Evolutionary conservation across 108 stramenopile genomes (phyloP).

Genomic region (Skeletonema marinoi): DNA sequence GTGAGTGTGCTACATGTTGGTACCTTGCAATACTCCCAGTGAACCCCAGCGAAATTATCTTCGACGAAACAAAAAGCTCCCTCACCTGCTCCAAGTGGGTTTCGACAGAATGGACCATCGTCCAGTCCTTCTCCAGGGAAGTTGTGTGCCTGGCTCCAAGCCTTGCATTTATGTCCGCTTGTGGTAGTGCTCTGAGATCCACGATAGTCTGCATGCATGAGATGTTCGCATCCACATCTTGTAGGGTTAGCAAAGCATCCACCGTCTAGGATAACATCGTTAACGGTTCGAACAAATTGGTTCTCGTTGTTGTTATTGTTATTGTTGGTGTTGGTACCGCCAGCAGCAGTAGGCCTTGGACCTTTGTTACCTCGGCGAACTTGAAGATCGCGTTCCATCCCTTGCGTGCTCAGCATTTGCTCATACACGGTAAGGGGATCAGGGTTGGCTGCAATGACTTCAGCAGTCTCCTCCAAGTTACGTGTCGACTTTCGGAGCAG

Average conservation of each 20-base stretch:
- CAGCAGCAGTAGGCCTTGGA: neutral
- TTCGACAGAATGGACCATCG: constrained; percentile 22
- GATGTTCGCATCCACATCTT: constrained; percentile 21
- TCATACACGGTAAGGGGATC: neutral
- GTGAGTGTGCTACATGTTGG: constrained; percentile 10
- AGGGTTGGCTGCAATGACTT: neutral
- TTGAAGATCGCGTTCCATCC: neutral
- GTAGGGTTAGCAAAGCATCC: constrained; percentile 8
- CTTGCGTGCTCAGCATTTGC: neutral
- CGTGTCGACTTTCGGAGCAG: neutral
- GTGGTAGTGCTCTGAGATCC: constrained; percentile 5
- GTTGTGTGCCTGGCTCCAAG: constrained; percentile 8
- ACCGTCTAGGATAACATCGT: neutral
- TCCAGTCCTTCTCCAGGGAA: constrained; percentile 25
- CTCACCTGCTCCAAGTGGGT: constrained; percentile 10
- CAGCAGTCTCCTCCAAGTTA: neutral
- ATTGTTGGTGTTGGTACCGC: neutral
- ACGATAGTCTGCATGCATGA: constrained; percentile 26
- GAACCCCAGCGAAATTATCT: neutral
- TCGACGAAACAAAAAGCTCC: constrained; percentile 36
- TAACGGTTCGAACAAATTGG: neutral
- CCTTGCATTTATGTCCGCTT: constrained; percentile 13
- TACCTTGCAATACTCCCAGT: constrained; percentile 33
- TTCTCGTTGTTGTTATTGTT: neutral
- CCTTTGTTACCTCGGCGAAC: neutral